phyloP scores from a whole-genome alignment of 2,329 filamentous ascomycete species.

The Penicillium aurantiogriseum region DNA sequence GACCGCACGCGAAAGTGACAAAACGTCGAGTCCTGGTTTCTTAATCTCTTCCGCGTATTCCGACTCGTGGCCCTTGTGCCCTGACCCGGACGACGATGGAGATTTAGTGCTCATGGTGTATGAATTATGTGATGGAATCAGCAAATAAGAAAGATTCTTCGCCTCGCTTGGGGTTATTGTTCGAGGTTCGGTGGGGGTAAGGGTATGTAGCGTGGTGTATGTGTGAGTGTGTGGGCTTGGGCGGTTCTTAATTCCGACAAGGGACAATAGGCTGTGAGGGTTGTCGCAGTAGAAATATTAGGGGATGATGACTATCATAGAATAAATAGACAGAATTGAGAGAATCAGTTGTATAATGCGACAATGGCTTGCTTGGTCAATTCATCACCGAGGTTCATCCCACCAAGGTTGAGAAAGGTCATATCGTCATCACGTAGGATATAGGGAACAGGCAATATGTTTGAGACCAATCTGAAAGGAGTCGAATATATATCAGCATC shows the following conservation, averaged over 20 bases:
- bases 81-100: conserved; percentile 10
- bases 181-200: not conserved
- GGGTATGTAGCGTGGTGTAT: conserved; percentile 4
- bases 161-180: not conserved
- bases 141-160: not conserved
- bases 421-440: conserved; percentile 1
- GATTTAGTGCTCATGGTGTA: conserved; percentile 13
- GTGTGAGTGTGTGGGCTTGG: conserved; percentile 1
- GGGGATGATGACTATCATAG: not conserved
- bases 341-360: conserved; percentile 4
- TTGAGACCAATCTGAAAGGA: not conserved
- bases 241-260: conserved; percentile 13
- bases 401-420: conserved; percentile 6
- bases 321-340: not conserved
- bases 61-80: conserved; percentile 14
- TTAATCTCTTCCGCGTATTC: conserved; percentile 18
- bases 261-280: not conserved
- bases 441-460: not conserved
- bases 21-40: conserved; percentile 28
- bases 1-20: conserved; percentile 58
- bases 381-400: conserved; percentile 12
- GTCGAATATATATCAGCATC: not conserved
- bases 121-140: not conserved
- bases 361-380: conserved; percentile 9
- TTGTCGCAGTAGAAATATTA: not conserved